Evolutionary conservation across 768 basidiomycete species (phyloP).

Genomic region (Lentinula lateritia): DNA sequence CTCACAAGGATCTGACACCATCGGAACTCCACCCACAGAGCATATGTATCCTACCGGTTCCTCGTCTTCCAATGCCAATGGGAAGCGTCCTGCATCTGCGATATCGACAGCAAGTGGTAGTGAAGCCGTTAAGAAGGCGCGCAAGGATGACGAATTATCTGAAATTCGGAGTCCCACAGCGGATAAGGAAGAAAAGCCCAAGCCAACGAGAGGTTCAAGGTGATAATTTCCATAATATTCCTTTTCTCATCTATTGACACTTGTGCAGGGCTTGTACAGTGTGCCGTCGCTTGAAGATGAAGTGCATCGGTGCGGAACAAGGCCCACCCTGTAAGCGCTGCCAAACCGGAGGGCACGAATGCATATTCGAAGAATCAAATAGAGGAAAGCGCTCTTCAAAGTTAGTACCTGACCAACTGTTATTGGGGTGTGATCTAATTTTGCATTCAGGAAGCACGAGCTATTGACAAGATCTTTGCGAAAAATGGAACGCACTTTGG

Average conservation of each 20-base stretch:
- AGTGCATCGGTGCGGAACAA: conserved; percentile 85
- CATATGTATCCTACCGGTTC: conserved; percentile 38
- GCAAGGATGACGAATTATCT: conserved; percentile 52
- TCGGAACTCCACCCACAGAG: conserved; percentile 70
- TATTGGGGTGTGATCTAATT: conserved; percentile 15
- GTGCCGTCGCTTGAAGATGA: conserved; percentile 90
- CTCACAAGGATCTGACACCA: conserved; percentile 71
- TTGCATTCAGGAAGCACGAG: conserved; percentile 67
- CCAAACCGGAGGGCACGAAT: conserved; percentile 72
- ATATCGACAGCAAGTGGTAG: conserved; percentile 29
- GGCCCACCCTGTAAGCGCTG: conserved; percentile 93
- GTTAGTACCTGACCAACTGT: conserved; percentile 31
- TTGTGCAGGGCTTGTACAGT: conserved; percentile 77
- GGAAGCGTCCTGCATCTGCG: conserved; percentile 61
- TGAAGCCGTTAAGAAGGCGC: conserved; percentile 52
- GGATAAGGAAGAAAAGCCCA: conserved; percentile 73
- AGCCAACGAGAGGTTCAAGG: conserved; percentile 85
- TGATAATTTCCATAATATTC: conserved; percentile 23
- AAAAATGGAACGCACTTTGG: conserved; percentile 91
- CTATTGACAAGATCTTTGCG: conserved; percentile 73
- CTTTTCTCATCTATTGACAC: conserved; percentile 9
- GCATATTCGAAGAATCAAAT: conserved; percentile 95
- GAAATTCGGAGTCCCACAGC: conserved; percentile 46
- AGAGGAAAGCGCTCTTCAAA: conserved; percentile 87
- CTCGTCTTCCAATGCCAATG: conserved; percentile 43